phyloP scores from a whole-genome alignment of 2,329 filamentous ascomycete species.

The Metarhizium anisopliae region DNA sequence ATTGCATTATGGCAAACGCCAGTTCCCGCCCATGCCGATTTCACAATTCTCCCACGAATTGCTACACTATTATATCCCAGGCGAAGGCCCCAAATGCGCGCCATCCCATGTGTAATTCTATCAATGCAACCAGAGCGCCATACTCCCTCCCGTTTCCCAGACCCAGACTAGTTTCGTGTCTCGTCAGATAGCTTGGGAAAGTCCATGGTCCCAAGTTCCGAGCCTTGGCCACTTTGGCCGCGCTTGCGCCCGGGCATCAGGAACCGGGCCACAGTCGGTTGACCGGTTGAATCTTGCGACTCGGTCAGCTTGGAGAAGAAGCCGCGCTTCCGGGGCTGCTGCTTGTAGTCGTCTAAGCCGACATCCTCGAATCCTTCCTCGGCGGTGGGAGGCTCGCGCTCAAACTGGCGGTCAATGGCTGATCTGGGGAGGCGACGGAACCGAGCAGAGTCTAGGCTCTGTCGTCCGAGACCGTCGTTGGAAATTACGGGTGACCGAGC shows the following conservation, averaged over 20 bases:
- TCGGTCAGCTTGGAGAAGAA: slow-evolving; percentile 75
- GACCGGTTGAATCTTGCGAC: slow-evolving; percentile 26
- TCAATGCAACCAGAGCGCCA: background rate
- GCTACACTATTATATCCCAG: background rate
- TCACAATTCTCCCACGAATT: background rate
- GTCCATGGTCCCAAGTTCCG: slow-evolving; percentile 61
- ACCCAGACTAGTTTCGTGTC: background rate
- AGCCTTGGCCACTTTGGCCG: slow-evolving; percentile 53
- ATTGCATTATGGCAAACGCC: slow-evolving; percentile 1
- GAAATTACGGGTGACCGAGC: slow-evolving; percentile 68
- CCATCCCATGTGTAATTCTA: background rate
- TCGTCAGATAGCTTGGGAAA: slow-evolving; percentile 19
- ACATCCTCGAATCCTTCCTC: slow-evolving; percentile 89
- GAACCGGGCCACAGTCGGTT: slow-evolving; percentile 45
- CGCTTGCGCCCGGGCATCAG: slow-evolving; percentile 64
- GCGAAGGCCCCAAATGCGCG: background rate
- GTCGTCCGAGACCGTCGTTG: slow-evolving; percentile 54
- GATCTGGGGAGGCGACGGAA: slow-evolving; percentile 54
- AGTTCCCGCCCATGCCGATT: background rate
- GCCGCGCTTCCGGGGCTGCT: slow-evolving; percentile 45
- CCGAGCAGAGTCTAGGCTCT: slow-evolving; percentile 71
- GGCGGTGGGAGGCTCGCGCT: slow-evolving; percentile 52
- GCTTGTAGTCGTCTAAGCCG: slow-evolving; percentile 67
- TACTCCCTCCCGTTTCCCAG: background rate
- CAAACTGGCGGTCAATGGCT: slow-evolving; percentile 48